Evolutionary conservation across 768 basidiomycete species (phyloP).

Genomic region (Mrakia gelida): DNA sequence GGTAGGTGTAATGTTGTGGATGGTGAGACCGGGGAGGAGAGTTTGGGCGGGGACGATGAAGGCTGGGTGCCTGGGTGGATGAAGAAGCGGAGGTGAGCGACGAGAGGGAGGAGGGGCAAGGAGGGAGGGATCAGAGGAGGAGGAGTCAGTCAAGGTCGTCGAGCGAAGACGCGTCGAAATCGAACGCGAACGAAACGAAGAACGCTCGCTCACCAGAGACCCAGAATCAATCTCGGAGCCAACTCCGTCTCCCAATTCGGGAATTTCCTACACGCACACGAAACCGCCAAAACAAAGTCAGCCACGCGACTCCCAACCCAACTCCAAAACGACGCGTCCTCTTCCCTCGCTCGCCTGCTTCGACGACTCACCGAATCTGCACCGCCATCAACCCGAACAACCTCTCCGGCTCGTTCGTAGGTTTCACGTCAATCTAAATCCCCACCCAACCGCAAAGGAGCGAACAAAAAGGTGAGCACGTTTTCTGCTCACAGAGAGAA

Average conservation of each 20-base stretch:
- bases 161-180: neutral
- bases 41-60: conserved; percentile 74
- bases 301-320: neutral
- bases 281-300: neutral
- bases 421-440: conserved; percentile 92
- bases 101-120: neutral
- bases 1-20: conserved; percentile 78
- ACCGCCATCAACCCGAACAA: conserved; percentile 74
- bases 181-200: neutral
- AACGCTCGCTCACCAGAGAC: conserved; percentile 17
- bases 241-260: conserved; percentile 30
- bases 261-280: conserved; percentile 2
- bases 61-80: conserved; percentile 64
- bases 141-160: neutral
- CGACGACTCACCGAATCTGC: conserved; percentile 47
- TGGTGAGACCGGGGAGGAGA: conserved; percentile 72
- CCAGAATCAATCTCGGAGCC: conserved; percentile 27
- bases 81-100: neutral
- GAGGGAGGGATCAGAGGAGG: too few relatives aligned
- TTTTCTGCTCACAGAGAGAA: too few relatives aligned
- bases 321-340: too few relatives aligned
- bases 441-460: too few relatives aligned
- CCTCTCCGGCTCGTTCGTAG: conserved; percentile 82
- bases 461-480: neutral
- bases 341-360: neutral